These are phyloP conservation scores for Prillingera fragicola DNA, from an alignment of 1,284 basidiomycete genomes.

Conservation along the genomic window DNA sequence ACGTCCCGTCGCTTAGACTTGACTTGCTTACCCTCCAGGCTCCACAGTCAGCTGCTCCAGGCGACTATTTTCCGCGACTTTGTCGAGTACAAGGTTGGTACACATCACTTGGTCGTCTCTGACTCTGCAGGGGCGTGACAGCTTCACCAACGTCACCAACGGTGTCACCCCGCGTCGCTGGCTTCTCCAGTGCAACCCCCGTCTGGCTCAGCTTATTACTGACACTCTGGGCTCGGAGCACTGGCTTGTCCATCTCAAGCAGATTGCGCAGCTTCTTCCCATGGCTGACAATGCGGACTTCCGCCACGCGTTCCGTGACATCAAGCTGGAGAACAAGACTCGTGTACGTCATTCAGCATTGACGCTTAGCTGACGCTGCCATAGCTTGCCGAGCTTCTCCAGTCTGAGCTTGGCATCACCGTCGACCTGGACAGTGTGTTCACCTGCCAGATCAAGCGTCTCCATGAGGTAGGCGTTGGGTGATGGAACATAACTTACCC, in stretches of 20 bases:
- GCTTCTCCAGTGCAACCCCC: conserved; percentile 89
- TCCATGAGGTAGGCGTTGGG: conserved; percentile 34
- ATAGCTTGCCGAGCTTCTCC: conserved; percentile 62
- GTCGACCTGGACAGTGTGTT: conserved; percentile 73
- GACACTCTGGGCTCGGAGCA: conserved; percentile 70
- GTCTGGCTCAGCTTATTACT: conserved; percentile 73
- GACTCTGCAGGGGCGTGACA: conserved; percentile 36
- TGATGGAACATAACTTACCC: not conserved
- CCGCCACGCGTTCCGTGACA: conserved; percentile 68
- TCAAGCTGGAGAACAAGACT: conserved; percentile 83
- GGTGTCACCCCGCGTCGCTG: conserved; percentile 57
- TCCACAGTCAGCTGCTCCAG: conserved; percentile 53
- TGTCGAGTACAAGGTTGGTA: conserved; percentile 35
- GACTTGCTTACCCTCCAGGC: conserved; percentile 23
- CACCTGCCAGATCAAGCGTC: conserved; percentile 84
- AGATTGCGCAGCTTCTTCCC: conserved; percentile 46
- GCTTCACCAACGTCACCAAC: conserved; percentile 60
- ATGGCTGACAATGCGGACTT: conserved; percentile 67
- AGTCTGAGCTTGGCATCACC: conserved; percentile 62
- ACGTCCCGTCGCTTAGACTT: not conserved
- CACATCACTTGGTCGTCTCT: not conserved
- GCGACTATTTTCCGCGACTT: conserved; percentile 86
- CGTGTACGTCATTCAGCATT: conserved; percentile 43
- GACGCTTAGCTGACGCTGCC: conserved; percentile 6
- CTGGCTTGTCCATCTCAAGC: conserved; percentile 60